These are phyloP conservation scores for Microbotryum violaceum DNA, from an alignment of 1,284 basidiomycete species.

Conservation along the genomic window DNA sequence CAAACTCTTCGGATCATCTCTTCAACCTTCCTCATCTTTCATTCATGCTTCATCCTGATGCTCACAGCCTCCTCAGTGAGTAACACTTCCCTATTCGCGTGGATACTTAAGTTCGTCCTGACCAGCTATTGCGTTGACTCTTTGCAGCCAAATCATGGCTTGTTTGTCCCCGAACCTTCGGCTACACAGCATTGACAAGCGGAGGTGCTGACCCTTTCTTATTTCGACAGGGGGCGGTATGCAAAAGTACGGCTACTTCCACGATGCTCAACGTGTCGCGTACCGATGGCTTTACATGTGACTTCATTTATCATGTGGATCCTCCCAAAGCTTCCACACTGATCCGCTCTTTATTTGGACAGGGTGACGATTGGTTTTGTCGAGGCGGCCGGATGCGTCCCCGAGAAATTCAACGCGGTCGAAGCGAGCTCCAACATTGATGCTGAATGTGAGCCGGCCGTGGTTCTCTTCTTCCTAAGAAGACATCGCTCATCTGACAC, in stretches of 20 bases:
- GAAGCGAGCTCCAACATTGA: constrained; percentile 69
- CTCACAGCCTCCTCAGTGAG: constrained; percentile 4
- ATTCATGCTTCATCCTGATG: background rate
- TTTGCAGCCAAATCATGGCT: constrained; percentile 29
- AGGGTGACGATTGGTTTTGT: constrained; percentile 61
- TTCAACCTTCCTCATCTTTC: background rate
- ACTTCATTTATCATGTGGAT: constrained; percentile 49
- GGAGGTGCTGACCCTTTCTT: constrained; percentile 6
- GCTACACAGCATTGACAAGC: constrained; percentile 20
- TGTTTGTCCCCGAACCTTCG: constrained; percentile 8
- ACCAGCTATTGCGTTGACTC: background rate
- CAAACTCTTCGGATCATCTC: constrained; percentile 44
- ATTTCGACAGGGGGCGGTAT: constrained; percentile 89
- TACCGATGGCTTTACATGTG: constrained; percentile 97
- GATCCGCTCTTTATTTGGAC: constrained; percentile 41
- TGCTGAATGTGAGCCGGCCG: constrained; percentile 53
- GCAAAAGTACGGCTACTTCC: constrained; percentile 88
- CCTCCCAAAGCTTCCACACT: constrained; percentile 97
- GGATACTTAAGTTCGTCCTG: background rate
- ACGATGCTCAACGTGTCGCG: constrained; percentile 84
- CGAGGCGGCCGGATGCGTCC: constrained; percentile 25
- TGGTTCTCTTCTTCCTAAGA: too few species aligned
- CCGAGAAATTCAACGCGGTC: constrained; percentile 88
- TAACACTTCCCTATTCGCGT: background rate
- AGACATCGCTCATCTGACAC: too few species aligned